phyloP scores from a whole-genome alignment of 805 yeast genomes.

The Candida awuae region DNA sequence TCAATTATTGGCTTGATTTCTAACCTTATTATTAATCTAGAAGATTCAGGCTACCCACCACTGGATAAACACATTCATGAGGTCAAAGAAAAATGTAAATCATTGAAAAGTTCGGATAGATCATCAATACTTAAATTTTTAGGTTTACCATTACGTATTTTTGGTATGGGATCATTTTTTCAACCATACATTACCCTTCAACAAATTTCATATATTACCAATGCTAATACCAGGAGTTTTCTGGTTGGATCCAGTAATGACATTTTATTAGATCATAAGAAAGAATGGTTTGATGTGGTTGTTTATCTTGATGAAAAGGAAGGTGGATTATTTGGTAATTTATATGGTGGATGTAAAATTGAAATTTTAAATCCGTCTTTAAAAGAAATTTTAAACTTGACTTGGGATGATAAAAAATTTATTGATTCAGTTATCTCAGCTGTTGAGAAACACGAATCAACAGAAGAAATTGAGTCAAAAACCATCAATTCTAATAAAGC shows the following conservation, averaged over 20 bases:
- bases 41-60: constrained; percentile 74
- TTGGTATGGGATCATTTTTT: constrained; percentile 81
- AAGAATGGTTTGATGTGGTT: constrained; percentile 57
- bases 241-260: constrained; percentile 86
- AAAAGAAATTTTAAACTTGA: constrained; percentile 37
- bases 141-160: constrained; percentile 82
- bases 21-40: constrained; percentile 59
- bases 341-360: constrained; percentile 16
- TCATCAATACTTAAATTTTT: constrained; percentile 67
- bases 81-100: constrained; percentile 47
- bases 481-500: constrained; percentile 29
- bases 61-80: constrained; percentile 40
- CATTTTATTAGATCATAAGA: constrained; percentile 57
- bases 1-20: constrained; percentile 81
- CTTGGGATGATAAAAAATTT: constrained; percentile 67
- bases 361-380: constrained; percentile 41
- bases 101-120: constrained; percentile 71
- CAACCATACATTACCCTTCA: constrained; percentile 93
- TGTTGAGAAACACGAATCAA: constrained; percentile 34
- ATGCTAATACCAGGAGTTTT: constrained; percentile 51
- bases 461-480: constrained; percentile 12
- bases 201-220: constrained; percentile 67
- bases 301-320: constrained; percentile 52
- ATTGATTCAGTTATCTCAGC: constrained; percentile 48
- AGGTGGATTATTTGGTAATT: constrained; percentile 6